phyloP scores from a whole-genome alignment of 345 rosid species.

The Eucalyptus regnans region DNA sequence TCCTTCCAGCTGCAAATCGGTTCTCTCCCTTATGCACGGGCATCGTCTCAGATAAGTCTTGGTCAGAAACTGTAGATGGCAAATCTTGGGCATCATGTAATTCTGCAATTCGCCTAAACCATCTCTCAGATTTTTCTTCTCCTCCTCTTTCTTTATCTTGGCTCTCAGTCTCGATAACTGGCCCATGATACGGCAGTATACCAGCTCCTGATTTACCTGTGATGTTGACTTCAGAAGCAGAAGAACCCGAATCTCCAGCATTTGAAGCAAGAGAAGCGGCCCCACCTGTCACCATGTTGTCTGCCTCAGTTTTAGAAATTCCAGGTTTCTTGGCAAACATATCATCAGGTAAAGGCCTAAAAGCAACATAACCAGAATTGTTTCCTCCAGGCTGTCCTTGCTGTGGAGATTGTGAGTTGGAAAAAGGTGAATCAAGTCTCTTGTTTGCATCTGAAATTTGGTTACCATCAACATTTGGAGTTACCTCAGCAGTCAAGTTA shows the following conservation, averaged over 20 bases:
- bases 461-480: not conserved
- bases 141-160: conserved; percentile 26
- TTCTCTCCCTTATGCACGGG: conserved; percentile 73
- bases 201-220: not conserved
- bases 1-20: conserved; percentile 66
- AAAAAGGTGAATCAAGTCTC: not conserved
- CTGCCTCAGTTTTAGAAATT: conserved; percentile 14
- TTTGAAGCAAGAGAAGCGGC: conserved; percentile 1
- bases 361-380: conserved; percentile 39
- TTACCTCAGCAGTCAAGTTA: not conserved
- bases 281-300: not conserved
- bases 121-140: conserved; percentile 44
- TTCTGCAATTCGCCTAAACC: conserved; percentile 61
- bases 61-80: conserved; percentile 30
- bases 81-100: conserved; percentile 42
- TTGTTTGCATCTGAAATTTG: conserved; percentile 3
- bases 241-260: conserved; percentile 1
- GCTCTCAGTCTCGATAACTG: conserved; percentile 22
- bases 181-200: conserved; percentile 7
- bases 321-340: conserved; percentile 60
- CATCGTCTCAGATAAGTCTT: conserved; percentile 63
- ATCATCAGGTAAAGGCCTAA: conserved; percentile 67
- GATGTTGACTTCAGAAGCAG: not conserved
- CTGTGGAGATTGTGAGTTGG: conserved; percentile 8
- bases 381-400: conserved; percentile 17